These are phyloP conservation scores for Tulasnella sp. DNA, from an alignment of 768 basidiomycete genomes.

Conservation along the genomic window DNA sequence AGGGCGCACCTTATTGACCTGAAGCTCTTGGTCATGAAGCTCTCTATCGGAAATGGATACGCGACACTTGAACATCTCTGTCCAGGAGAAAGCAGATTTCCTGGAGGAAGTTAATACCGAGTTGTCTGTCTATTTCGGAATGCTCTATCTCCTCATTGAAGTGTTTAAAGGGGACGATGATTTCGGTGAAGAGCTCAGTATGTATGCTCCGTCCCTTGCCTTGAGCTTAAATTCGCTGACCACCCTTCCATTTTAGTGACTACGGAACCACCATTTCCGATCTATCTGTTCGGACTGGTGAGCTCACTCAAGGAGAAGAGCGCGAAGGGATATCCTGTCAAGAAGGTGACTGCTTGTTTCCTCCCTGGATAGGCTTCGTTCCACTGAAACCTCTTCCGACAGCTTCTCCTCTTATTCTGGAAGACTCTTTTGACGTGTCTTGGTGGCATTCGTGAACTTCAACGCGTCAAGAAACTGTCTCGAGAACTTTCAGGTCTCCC, in stretches of 20 bases:
- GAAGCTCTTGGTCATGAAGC: slow-evolving; percentile 40
- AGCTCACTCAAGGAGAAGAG: slow-evolving; percentile 87
- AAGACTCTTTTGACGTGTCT: slow-evolving; percentile 88
- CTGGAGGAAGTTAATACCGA: slow-evolving; percentile 90
- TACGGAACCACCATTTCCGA: slow-evolving; percentile 87
- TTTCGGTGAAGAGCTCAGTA: slow-evolving; percentile 95
- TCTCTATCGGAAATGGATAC: slow-evolving; percentile 72
- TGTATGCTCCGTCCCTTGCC: slow-evolving; percentile 37
- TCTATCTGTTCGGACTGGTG: slow-evolving; percentile 88
- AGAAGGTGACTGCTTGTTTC: slow-evolving; percentile 59
- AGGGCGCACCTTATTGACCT: neutral
- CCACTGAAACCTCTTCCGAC: neutral
- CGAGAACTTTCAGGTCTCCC: slow-evolving; percentile 81
- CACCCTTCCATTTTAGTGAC: slow-evolving; percentile 59
- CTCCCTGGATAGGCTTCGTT: slow-evolving; percentile 15
- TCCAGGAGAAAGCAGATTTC: slow-evolving; percentile 67
- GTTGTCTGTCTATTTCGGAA: slow-evolving; percentile 87
- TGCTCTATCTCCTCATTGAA: slow-evolving; percentile 93
- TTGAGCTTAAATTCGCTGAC: slow-evolving; percentile 7
- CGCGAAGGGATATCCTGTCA: slow-evolving; percentile 93
- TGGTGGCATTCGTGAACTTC: slow-evolving; percentile 85
- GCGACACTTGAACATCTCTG: slow-evolving; percentile 62
- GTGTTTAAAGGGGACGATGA: slow-evolving; percentile 89
- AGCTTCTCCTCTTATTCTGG: slow-evolving; percentile 94
- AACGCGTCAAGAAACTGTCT: slow-evolving; percentile 75